Conservation (phyloP, 495 filamentous ascomycete species). For the Penicillium antarcticum region DNA sequence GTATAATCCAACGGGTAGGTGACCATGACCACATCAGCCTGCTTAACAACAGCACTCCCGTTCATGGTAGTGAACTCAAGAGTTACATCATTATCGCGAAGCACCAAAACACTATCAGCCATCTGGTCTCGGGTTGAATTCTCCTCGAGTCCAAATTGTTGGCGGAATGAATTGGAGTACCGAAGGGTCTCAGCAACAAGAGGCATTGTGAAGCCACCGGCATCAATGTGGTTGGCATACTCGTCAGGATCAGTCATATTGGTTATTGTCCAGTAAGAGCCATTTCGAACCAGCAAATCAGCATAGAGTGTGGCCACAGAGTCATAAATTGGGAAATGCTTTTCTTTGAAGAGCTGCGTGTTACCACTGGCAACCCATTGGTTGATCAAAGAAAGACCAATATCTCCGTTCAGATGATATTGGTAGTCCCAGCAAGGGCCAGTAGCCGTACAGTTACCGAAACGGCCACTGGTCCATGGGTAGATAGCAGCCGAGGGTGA, state of each 20-base stretch:
- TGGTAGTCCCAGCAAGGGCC: conserved; percentile 63
- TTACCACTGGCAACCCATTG: conserved; percentile 61
- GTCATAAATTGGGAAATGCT: conserved; percentile 57
- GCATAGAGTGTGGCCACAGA: conserved; percentile 55
- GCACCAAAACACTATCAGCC: conserved; percentile 49
- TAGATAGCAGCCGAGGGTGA: conserved; percentile 52
- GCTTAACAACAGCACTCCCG: conserved; percentile 58
- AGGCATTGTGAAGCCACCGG: conserved; percentile 71
- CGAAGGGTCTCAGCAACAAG: conserved; percentile 56
- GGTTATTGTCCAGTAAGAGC: conserved; percentile 46
- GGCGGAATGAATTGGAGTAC: conserved; percentile 54
- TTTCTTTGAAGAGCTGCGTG: conserved; percentile 47
- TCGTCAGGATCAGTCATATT: conserved; percentile 83
- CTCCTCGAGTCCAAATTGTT: conserved; percentile 49
- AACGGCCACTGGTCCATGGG: conserved; percentile 63
- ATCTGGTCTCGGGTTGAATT: conserved; percentile 53
- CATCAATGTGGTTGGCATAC: conserved; percentile 69
- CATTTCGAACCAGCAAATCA: conserved; percentile 53
- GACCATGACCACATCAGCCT: conserved; percentile 61
- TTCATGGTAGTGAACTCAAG: conserved; percentile 70
- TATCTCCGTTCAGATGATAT: conserved; percentile 68
- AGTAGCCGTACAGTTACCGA: conserved; percentile 63
- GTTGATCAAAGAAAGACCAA: conserved; percentile 60
- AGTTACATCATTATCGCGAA: conserved; percentile 59
- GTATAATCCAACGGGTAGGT: conserved; percentile 56